phyloP scores from a whole-genome alignment of 2,329 filamentous ascomycete genomes.

The Exophiala spinifera region DNA sequence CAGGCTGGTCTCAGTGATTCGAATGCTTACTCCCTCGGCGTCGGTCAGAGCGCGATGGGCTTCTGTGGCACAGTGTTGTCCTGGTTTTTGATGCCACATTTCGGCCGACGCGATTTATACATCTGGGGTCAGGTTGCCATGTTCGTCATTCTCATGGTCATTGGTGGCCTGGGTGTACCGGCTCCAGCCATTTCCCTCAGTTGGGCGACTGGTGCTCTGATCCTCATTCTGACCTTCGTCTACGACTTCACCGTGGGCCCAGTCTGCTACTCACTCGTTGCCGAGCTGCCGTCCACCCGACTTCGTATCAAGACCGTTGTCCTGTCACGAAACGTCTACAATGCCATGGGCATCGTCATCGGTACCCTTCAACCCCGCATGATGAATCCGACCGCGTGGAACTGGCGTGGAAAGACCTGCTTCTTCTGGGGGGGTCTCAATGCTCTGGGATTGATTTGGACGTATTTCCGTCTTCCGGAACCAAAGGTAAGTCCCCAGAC shows the following conservation, averaged over 20 bases:
- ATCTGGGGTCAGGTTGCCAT: conserved; percentile 58
- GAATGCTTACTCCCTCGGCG: conserved; percentile 40
- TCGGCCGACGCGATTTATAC: conserved; percentile 29
- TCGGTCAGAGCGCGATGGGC: conserved; percentile 63
- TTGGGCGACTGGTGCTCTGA: conserved; percentile 45
- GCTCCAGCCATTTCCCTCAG: conserved; percentile 28
- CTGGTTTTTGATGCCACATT: conserved; percentile 44
- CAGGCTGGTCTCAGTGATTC: conserved; percentile 47
- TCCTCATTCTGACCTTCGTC: conserved; percentile 54
- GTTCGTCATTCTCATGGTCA: conserved; percentile 33
- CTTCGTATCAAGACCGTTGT: conserved; percentile 56
- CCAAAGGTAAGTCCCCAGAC: conserved; percentile 27
- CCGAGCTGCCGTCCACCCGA: conserved; percentile 54
- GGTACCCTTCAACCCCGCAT: conserved; percentile 37
- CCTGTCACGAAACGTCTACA: conserved; percentile 51
- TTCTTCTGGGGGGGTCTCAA: conserved; percentile 44
- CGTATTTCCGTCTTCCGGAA: conserved; percentile 45
- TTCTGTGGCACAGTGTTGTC: conserved; percentile 52
- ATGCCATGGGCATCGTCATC: conserved; percentile 39
- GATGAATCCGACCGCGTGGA: conserved; percentile 37
- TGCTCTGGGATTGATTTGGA: conserved; percentile 39
- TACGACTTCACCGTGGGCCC: conserved; percentile 57
- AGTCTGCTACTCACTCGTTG: conserved; percentile 52
- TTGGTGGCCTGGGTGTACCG: conserved; percentile 32
- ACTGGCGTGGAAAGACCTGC: conserved; percentile 37